Base-by-base conservation (phyloP, 345 rosid species). In the Pseudoturritis turrita region DNA sequence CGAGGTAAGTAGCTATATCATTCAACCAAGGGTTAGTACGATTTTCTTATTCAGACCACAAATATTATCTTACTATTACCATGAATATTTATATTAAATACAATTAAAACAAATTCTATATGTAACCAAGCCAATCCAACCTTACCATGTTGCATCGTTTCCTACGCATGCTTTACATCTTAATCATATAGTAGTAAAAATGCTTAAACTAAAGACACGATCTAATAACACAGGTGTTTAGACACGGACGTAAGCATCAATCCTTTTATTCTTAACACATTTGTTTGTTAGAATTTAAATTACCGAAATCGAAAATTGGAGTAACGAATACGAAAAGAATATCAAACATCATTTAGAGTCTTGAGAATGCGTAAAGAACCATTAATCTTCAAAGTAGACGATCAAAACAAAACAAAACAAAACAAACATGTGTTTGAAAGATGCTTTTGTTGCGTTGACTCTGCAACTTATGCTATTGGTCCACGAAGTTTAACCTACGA, bases 401-500 rank as follows among this genome's bases (percentile, higher is more conserved):
- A 33, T 15, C 57, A 22, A 58, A 56, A 45, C 36, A 18, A 47
- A 47, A 29, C 37, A 18, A 56, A 23, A 33, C 18, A 46, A 36
- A 37, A 25, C 46, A 61, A n/a, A 41, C 19, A 2, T 47, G 50
- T 51, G 63, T 55, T 29, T 55, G 37, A 36, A 35, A 58, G 18
- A 35, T 43, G 23, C 33, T 31, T 39, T 68, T 69, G 73, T 47
- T 59, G 41, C 41, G 40, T 70, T 70, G 74, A 70, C 74, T 70
- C 59, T 47, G 67, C 67, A 70, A 57, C 51, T 70, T 4, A 13
- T 49, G 74, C 22, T 47, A 70, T 70, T 70, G 67, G 74, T 49
- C 56, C 58, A 70, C 59, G 74, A 44, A 44, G 44, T n/a, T 43
- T 40, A 17, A 7, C 10, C 10, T 25, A 28, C 4, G 1, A 19